Percentiles rank a stretch among this genome's conserved stretches.
Conservation (phyloP, 768 basidiomycete species). For the Leccinum pellstonianum region DNA sequence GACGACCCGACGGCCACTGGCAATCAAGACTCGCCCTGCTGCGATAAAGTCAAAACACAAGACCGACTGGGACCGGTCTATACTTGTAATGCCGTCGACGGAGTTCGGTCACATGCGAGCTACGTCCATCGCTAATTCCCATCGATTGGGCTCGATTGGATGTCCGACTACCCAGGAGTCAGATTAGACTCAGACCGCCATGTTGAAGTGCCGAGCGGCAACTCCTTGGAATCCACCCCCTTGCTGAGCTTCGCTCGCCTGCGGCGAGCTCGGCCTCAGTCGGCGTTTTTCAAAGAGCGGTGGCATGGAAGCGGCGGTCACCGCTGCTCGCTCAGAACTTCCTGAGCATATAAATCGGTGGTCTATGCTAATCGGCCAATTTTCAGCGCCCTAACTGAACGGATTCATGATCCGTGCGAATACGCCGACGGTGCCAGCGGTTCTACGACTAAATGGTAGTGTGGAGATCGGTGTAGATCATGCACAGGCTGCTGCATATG, state of each 20-base stretch:
- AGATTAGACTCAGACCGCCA: too few relatives aligned
- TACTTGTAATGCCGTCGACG: background rate
- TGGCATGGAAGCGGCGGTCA: background rate
- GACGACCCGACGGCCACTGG: too few relatives aligned
- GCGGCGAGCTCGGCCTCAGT: too few relatives aligned
- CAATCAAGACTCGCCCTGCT: too few relatives aligned
- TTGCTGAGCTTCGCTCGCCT: too few relatives aligned
- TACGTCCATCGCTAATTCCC: background rate
- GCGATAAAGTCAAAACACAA: too few relatives aligned
- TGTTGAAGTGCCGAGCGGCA: too few relatives aligned
- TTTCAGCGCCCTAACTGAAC: background rate
- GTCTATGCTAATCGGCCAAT: background rate
- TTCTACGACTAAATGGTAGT: background rate
- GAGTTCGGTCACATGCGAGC: background rate
- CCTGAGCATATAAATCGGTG: background rate
- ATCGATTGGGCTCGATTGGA: too few relatives aligned
- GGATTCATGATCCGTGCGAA: background rate
- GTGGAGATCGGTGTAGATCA: constrained; percentile 2
- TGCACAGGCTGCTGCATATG: background rate
- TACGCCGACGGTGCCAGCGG: background rate
- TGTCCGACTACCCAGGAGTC: too few relatives aligned
- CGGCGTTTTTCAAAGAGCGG: background rate
- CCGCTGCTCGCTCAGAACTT: background rate
- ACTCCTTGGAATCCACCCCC: too few relatives aligned
- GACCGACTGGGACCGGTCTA: background rate